Evolutionary conservation across 2,329 filamentous ascomycete species (phyloP), one percentile per base, ranked within the genome.

Genomic region (Colletotrichum spinosum): DNA sequence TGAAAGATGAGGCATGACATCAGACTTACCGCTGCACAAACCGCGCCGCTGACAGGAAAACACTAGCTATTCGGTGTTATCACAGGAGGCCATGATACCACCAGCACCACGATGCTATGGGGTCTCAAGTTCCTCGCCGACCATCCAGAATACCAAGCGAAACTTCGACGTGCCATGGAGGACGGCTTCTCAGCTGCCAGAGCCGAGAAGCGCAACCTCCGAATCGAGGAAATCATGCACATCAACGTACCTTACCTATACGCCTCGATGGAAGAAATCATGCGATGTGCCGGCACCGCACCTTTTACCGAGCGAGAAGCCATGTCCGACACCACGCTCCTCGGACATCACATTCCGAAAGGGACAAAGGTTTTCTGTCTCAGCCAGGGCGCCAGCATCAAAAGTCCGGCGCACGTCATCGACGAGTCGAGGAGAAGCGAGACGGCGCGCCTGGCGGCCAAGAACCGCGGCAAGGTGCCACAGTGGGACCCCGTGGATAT

Each of bases 81-180:
- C 10, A 66, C 74, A 2, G 74, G 67, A 2, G 74, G 74, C 5
- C 73, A 76, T 53, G 74, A 76, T n/a, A 73, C 72, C 6, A 72
- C 71, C 6, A 71, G 72, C 35, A 70, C 74, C 1, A 68, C 69
- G 6, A 41, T 74, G 11, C 69, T 70, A 0, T 76, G 74, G 74
- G 73, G 70, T 65, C 63, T 73, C 7, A 76, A 65, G 15, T 38
- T 45, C 34, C 69, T 13, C 41, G 59, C 65, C 8, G 61, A 60
- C 49, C 13, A 44, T 33, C 50, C 54, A 3, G n/a, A 11, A 2
- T 13, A 39, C 4, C 65, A 58, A 13, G 35, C 46, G 0, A 54
- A 38, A 8, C 60, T 67, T 3, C 54, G 64, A 0, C 8, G 10
- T 1, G 60, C 54, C 1, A 57, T 67, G 44, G 35, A 54, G 5